Base-by-base conservation (phyloP, 2,329 filamentous ascomycete genomes). In the Acephala macrosclerotiorum region DNA sequence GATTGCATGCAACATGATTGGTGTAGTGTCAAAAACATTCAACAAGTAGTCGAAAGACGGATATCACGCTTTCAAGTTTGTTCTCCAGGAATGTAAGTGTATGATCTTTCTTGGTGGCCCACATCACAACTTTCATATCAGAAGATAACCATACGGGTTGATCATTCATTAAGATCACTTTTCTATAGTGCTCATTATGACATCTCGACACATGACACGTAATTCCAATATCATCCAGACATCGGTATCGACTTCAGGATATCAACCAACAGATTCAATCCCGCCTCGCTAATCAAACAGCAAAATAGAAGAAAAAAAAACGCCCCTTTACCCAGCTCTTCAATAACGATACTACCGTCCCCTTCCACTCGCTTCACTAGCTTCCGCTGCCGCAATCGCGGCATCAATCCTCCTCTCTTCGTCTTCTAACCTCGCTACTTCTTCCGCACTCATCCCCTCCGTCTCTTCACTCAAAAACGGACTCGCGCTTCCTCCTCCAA, bases 371-470 rank as follows among this genome's bases (percentile, higher is more conserved):
- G 29, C 29, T 33, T 33, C 29, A 33, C 29, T 33, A 33, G 29
- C 29, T 33, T 64, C 73, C 20, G 72, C 71, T 35, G 72, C 72
- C 49, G 72, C 73, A 61, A 75, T 75, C 36, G 73, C 73, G 47
- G 68, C 70, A 63, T 75, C 73, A 22, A 75, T 75, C 58, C 69
- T 71, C 63, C 73, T 69, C 68, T 76, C 74, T 55, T 75, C 74
- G 25, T 76, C 74, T 42, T 75, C 74, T 57, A 73, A 59, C 63
- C 69, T 65, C 61, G 67, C 69, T 2, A 71, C 49, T 55, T 76
- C 74, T 7, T 74, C 74, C 0, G 66, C 60, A 36, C 64, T 73
- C 70, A 74, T 72, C 3, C 71, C 69, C 45, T 70, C 67, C 11
- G 25, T 36, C 18, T 55, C 42, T 25, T 71, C 71, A 2, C 64